A percentile compares a stretch with the other conserved stretches of the same genome.
Evolutionary conservation across 2,329 filamentous ascomycete species (phyloP).

Genomic region (Clonostachys sp.): DNA sequence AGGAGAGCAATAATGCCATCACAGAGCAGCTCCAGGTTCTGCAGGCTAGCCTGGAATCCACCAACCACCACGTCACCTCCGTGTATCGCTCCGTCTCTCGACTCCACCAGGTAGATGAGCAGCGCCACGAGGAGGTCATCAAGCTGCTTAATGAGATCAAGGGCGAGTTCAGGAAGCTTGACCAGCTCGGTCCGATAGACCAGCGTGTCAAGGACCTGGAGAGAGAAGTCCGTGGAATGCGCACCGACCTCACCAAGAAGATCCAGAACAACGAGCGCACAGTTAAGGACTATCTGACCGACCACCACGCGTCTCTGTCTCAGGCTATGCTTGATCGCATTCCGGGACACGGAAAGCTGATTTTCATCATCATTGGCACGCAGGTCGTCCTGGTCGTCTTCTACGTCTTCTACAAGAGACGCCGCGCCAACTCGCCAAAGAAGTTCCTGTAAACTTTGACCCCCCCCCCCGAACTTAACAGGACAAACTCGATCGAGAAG

Average conservation of each 20-base stretch:
- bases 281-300: slow-evolving; percentile 45
- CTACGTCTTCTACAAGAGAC: slow-evolving; percentile 77
- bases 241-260: slow-evolving; percentile 47
- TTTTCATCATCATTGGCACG: slow-evolving; percentile 69
- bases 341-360: slow-evolving; percentile 46
- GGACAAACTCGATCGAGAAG: too few species aligned
- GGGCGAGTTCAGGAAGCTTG: slow-evolving; percentile 37
- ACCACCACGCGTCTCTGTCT: slow-evolving; percentile 44
- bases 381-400: slow-evolving; percentile 66
- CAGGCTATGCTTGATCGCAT: slow-evolving; percentile 41
- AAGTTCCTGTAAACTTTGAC: slow-evolving; percentile 67
- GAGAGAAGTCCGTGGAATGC: slow-evolving; percentile 53
- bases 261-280: slow-evolving; percentile 44
- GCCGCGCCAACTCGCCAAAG: slow-evolving; percentile 73
- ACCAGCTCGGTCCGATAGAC: slow-evolving; percentile 36
- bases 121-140: slow-evolving; percentile 51
- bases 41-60: slow-evolving; percentile 73
- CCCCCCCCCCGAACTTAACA: too few species aligned
- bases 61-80: slow-evolving; percentile 63
- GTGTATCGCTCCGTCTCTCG: slow-evolving; percentile 54
- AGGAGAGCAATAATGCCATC: slow-evolving; percentile 41
- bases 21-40: slow-evolving; percentile 82
- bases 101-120: slow-evolving; percentile 45
- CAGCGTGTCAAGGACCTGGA: slow-evolving; percentile 47
- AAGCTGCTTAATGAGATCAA: slow-evolving; percentile 41